Conservation (phyloP, 2,329 filamentous ascomycete species). For the Verticillium albo-atrum region DNA sequence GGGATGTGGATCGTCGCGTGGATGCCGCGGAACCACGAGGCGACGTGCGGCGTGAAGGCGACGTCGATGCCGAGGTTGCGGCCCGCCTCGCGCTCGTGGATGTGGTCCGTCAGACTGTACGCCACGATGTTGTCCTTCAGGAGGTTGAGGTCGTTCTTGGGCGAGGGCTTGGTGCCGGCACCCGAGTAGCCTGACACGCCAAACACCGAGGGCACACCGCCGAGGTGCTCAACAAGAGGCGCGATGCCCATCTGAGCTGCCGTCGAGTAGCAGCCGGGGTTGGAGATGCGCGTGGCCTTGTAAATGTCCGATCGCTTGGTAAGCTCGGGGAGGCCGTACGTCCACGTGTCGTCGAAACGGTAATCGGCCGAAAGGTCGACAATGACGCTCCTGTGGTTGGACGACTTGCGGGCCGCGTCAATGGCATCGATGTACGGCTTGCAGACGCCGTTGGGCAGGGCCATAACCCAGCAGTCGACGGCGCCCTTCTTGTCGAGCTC, state of each 20-base stretch:
- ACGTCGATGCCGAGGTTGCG: constrained; percentile 69
- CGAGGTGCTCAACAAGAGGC: constrained; percentile 72
- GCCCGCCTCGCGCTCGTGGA: constrained; percentile 90
- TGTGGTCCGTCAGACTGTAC: constrained; percentile 88
- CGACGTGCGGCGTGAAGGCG: constrained; percentile 72
- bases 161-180: constrained; percentile 87
- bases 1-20: constrained; percentile 89
- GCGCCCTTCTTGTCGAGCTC: constrained; percentile 78
- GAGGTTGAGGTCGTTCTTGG: constrained; percentile 85
- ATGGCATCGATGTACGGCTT: constrained; percentile 91
- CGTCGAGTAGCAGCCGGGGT: constrained; percentile 94
- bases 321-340: constrained; percentile 86
- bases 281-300: constrained; percentile 76
- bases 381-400: constrained; percentile 63
- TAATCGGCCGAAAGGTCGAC: constrained; percentile 97
- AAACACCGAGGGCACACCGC: constrained; percentile 76
- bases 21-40: constrained; percentile 96
- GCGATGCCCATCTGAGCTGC: constrained; percentile 86
- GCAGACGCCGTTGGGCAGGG: constrained; percentile 91
- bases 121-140: constrained; percentile 86
- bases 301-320: constrained; percentile 72
- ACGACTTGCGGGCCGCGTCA: constrained; percentile 58
- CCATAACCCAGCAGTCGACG: constrained; percentile 91
- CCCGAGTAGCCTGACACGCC: constrained; percentile 93
- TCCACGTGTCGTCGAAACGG: constrained; percentile 81